Evolutionary conservation across 495 filamentous ascomycete species (phyloP), one percentile per base, ranked within the genome.

Genomic region (Xylaria curta): DNA sequence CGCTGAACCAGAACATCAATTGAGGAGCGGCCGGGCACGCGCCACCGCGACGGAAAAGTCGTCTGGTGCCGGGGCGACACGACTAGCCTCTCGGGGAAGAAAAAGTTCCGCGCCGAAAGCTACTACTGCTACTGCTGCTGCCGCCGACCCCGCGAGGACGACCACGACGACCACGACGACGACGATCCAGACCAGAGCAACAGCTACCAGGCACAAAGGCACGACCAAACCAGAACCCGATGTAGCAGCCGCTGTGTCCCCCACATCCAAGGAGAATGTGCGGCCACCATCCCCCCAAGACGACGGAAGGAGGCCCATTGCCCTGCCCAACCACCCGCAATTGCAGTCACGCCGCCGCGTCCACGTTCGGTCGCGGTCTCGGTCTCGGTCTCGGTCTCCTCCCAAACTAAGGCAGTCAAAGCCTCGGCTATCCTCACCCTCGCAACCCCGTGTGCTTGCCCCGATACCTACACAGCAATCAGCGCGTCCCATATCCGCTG

Each of bases 1-100:
- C 56, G 62, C 76, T 21, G 76, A 78, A 15, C 73, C 74, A 51
- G 67, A 73, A 65, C 77, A 82, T 28, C 74, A 79, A 36, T 78
- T 82, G 10, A 74, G 78, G 60, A 80, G 83, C 33, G 81, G 82
- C 46, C 81, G 81, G 17, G 73, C 76, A 62, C 77, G 79, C 33
- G 65, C 71, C 40, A 59, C 70, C 58, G 33, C 74, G n/a, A 61
- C 59, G 26, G 73, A 72, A 15, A 60, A 75, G n/a, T 26, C 28
- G 26, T 19, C 21, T 53, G 33, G 10, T 2, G 5, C 36, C 49
- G 44, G 21, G 31, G 24, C 36, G 3, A 66, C 73, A 3, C 49
- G 38, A 1, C 21, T 60, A 5, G 44, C 54, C 19, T 47, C 61
- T 21, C 61, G 54, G 49, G 42, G 44, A 42, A 69, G 15, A 51